phyloP scores from a whole-genome alignment of 1,284 basidiomycete species.

The Schizopora paradoxa region DNA sequence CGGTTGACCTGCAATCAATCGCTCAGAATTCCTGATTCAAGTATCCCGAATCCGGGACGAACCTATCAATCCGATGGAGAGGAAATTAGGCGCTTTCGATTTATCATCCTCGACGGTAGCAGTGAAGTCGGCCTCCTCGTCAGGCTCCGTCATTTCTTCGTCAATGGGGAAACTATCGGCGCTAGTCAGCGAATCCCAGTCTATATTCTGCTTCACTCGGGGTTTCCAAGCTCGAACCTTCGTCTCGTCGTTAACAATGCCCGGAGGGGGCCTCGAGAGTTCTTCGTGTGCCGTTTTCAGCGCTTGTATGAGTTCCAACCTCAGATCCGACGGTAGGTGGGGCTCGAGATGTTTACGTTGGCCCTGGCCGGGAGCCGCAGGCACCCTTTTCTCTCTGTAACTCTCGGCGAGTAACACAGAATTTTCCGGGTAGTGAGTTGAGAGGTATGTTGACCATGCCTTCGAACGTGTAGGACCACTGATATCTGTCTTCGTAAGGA shows the following conservation, averaged over 20 bases:
- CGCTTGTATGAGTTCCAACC: slow-evolving; percentile 58
- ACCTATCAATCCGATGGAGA: slow-evolving; percentile 85
- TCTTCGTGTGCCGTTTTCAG: slow-evolving; percentile 65
- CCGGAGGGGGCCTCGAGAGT: slow-evolving; percentile 64
- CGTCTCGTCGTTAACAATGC: slow-evolving; percentile 45
- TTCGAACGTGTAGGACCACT: slow-evolving; percentile 50
- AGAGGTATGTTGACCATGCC: slow-evolving; percentile 68
- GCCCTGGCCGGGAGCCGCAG: slow-evolving; percentile 41
- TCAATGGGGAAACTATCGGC: slow-evolving; percentile 29
- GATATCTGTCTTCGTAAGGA: slow-evolving; percentile 83
- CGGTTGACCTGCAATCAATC: slow-evolving; percentile 61
- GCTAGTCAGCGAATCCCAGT: slow-evolving; percentile 64
- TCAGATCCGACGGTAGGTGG: slow-evolving; percentile 56
- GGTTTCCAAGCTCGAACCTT: slow-evolving; percentile 65
- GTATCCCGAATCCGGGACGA: slow-evolving; percentile 15
- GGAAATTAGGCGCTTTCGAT: too few species aligned
- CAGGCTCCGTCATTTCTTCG: slow-evolving; percentile 25
- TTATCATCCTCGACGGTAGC: slow-evolving; percentile 31
- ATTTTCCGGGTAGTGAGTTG: slow-evolving; percentile 45
- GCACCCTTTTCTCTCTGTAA: slow-evolving; percentile 48
- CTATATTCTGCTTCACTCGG: slow-evolving; percentile 52
- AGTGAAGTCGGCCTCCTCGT: slow-evolving; percentile 33
- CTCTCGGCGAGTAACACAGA: slow-evolving; percentile 72
- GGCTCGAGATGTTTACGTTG: slow-evolving; percentile 48
- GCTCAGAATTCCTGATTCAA: slow-evolving; percentile 6